Evolutionary conservation across 2,329 filamentous ascomycete genomes (phyloP), one percentile per base, ranked within the genome.

Genomic region (Escovopsis sp.): DNA sequence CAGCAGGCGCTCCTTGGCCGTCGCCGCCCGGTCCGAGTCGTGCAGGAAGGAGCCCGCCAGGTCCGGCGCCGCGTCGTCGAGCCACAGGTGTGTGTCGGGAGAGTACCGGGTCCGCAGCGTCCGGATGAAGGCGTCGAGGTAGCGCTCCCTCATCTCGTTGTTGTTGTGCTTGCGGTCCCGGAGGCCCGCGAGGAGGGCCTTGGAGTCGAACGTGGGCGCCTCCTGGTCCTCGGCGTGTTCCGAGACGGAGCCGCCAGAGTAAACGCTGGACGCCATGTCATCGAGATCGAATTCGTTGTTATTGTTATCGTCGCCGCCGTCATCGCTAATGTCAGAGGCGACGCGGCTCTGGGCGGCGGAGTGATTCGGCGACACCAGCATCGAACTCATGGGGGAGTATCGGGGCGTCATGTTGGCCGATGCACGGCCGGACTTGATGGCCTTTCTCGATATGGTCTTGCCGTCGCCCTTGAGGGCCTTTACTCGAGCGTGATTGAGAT

Each of bases 161-260:
- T 79, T 86, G 60, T 80, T 85, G 49, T 81, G 77, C 68, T 93
- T 94, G 53, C 84, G 79, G 47, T 74, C 69, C 43, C 81, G 69
- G 26, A 94, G 73, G 50, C 83, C 77, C 39, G 80, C 70, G 48
- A 93, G 77, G 45, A 80, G 74, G 47, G 79, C 72, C 26, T 70
- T 66, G 32, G 57, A 53, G 43, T 77, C 72, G 73, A 82, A 84
- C 26, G 70, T 65, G 6, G 37, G 32, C 8, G 72, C 69, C 30
- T 80, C 66, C 33, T 79, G 78, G 49, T 85, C 82, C 47, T 83
- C 75, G n/a, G 77, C 80, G 45, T 72, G 45, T 19, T 57, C 76
- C 43, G 73, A 50, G 12, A 64, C 53, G 3, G 67, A 69, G 44
- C 61, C 58, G 36, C 51, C 56, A 30, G 66, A 68, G 49, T 62